Evolutionary conservation across 1,284 basidiomycete species (phyloP), one percentile per base, ranked within the genome.

Genomic region (Naganishia sp.): DNA sequence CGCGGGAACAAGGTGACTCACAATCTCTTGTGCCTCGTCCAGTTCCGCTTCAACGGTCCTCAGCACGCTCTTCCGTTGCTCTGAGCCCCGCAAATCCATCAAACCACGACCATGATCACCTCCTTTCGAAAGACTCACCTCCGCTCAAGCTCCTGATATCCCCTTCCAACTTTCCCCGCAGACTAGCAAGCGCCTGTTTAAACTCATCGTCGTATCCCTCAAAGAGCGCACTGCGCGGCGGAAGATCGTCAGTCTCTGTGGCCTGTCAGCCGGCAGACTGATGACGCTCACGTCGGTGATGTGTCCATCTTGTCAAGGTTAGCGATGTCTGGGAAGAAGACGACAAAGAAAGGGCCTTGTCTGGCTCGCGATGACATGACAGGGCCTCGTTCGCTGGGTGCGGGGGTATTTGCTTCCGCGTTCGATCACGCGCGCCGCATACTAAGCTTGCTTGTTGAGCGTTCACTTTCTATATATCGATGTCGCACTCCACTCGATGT

Each of bases 11-110:
- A 45, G 49, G 28, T 57, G 16, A 74, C 84, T 69, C 73, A 89
- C 93, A 85, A 98, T 94, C 83, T 99, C 96, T 73, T 98, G 94
- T 0, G 94, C 95, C 80, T 99, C 96, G 75, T 99, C 96, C 3
- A 97, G 83, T 78, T 99, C 95, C 85, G 94, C 92, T 75, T 95
- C 91, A 23, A 92, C 90, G 69, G 91, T 83, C 70, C 94, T 84
- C 70, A 98, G 80, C 3, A 89, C 83, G 0, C 91, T 84, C 78
- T 92, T 93, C 63, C 89, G 86, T 70, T 91, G 87, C 75, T 98
- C 94, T 21, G 18, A 13, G 21, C n/a, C 11, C 11, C 23, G 2
- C 21, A 18, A 21, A 43, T 18, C 18, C 1, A 7, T 33, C 25
- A 39, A 16, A 39, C 36, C 10, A 5, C 2, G 7, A 39, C 36